Evolutionary conservation across 1,139 yeast genomes (phyloP).

Genomic region (Suhomyces ambrosiae): DNA sequence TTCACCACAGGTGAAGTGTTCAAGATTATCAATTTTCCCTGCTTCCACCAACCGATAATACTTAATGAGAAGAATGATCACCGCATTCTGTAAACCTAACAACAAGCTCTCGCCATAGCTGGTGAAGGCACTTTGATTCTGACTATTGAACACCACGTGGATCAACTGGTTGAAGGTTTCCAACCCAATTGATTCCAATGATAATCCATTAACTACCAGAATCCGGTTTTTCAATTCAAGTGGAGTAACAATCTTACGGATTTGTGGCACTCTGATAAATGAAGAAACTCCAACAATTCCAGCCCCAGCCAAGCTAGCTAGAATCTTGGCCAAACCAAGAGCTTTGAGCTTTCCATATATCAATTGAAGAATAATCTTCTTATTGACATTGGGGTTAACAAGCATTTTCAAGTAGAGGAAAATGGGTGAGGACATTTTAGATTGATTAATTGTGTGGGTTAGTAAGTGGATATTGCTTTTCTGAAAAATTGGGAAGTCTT

Average conservation of each 20-base stretch:
- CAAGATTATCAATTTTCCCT: conserved; percentile 20
- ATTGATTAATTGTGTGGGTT: too few relatives aligned
- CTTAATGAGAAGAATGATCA: conserved; percentile 39
- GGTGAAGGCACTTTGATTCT: conserved; percentile 38
- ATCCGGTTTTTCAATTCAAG: conserved; percentile 29
- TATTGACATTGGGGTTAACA: conserved; percentile 44
- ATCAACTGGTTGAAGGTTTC: conserved; percentile 44
- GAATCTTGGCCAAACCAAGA: conserved; percentile 39
- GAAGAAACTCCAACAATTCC: conserved; percentile 45
- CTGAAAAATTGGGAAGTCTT: too few relatives aligned
- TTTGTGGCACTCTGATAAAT: conserved; percentile 47
- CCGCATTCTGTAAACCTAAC: conserved; percentile 44
- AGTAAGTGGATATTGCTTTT: too few relatives aligned
- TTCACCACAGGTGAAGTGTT: conserved; percentile 12
- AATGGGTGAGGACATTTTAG: conserved; percentile 17
- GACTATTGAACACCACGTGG: conserved; percentile 45
- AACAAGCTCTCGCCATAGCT: conserved; percentile 48
- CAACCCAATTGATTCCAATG: conserved; percentile 39
- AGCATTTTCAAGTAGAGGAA: conserved; percentile 32
- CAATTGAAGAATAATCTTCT: conserved; percentile 41
- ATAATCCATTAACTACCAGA: conserved; percentile 42
- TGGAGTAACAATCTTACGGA: conserved; percentile 38
- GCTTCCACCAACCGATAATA: conserved; percentile 36
- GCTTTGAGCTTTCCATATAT: conserved; percentile 41
- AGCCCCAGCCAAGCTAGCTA: conserved; percentile 39